A percentile compares a stretch with the other conserved stretches of the same genome.
These are phyloP conservation scores for Hypoxylon sp. DNA, from an alignment of 2,329 filamentous ascomycete species.

Conservation along the genomic window DNA sequence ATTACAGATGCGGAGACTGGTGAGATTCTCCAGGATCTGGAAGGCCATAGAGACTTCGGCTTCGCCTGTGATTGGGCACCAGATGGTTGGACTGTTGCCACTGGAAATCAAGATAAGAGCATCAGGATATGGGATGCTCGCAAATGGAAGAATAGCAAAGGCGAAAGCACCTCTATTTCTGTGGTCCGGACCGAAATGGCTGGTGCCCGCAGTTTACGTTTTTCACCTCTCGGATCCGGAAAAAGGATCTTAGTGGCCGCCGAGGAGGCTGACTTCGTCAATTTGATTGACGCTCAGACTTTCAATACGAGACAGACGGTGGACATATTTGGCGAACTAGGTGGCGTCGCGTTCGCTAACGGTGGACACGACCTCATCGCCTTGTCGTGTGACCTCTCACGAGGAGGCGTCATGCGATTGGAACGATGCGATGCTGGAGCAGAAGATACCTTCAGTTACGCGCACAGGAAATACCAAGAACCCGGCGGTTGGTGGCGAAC, in stretches of 20 bases:
- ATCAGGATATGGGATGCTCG: conserved; percentile 84
- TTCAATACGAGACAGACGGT: conserved; percentile 78
- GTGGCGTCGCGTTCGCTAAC: conserved; percentile 76
- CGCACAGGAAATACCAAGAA: conserved; percentile 25
- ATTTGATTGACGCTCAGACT: conserved; percentile 77
- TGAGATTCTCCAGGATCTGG: conserved; percentile 68
- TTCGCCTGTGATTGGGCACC: conserved; percentile 87
- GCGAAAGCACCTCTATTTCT: conserved; percentile 63
- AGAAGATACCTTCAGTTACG: conserved; percentile 54
- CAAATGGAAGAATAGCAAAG: conserved; percentile 72
- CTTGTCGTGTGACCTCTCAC: conserved; percentile 74
- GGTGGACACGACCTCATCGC: conserved; percentile 78
- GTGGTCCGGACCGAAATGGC: conserved; percentile 77
- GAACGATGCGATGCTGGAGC: conserved; percentile 63
- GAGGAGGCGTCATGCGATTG: conserved; percentile 77
- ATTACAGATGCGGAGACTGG: conserved; percentile 80
- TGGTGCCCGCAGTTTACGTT: conserved; percentile 77
- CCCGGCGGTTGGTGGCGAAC: conserved; percentile 38
- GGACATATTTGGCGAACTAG: conserved; percentile 82
- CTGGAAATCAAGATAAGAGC: conserved; percentile 81
- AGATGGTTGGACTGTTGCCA: conserved; percentile 82
- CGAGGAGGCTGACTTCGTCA: conserved; percentile 82
- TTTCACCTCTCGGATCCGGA: conserved; percentile 79
- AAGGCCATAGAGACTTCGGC: conserved; percentile 77
- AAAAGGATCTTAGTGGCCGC: conserved; percentile 77